Conservation (phyloP, 345 rosid species). For the Aethionema arabicum region DNA sequence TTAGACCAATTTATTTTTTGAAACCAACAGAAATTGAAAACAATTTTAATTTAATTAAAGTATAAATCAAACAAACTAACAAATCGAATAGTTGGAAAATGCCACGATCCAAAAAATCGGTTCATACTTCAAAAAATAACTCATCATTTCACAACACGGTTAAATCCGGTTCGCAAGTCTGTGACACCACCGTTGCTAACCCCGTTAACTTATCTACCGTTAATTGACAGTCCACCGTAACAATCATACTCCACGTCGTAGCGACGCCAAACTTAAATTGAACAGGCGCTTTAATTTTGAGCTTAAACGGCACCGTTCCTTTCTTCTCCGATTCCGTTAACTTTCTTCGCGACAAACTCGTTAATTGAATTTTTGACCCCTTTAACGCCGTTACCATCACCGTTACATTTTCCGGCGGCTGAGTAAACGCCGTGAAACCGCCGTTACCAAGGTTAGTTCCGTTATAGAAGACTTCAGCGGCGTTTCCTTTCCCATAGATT, state of each 20-base stretch:
- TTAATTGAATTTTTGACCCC: slow-evolving; percentile 48
- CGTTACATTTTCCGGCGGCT: slow-evolving; percentile 57
- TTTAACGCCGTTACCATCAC: slow-evolving; percentile 40
- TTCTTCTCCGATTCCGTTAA: slow-evolving; percentile 35
- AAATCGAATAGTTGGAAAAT: slow-evolving; percentile 5
- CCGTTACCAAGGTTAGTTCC: slow-evolving; percentile 47
- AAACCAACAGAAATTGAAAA: too few species aligned
- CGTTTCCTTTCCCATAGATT: slow-evolving; percentile 44
- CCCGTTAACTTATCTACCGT: slow-evolving; percentile 66
- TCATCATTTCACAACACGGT: slow-evolving; percentile 34
- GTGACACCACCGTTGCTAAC: slow-evolving; percentile 42
- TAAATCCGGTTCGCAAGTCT: slow-evolving; percentile 54
- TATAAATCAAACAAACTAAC: neutral
- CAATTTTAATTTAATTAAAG: neutral
- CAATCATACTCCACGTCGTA: slow-evolving; percentile 64
- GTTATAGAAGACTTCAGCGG: slow-evolving; percentile 39
- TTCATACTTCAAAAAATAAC: neutral
- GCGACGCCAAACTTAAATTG: slow-evolving; percentile 59
- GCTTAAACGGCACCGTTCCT: slow-evolving; percentile 50
- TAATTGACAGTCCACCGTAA: slow-evolving; percentile 59
- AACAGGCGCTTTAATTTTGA: slow-evolving; percentile 60
- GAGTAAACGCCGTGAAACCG: slow-evolving; percentile 47
- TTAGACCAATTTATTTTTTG: too few species aligned
- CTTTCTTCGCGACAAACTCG: slow-evolving; percentile 28
- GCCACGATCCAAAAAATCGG: slow-evolving; percentile 1